Conservation (phyloP, 768 basidiomycete genomes). For the Podaxis sp. region DNA sequence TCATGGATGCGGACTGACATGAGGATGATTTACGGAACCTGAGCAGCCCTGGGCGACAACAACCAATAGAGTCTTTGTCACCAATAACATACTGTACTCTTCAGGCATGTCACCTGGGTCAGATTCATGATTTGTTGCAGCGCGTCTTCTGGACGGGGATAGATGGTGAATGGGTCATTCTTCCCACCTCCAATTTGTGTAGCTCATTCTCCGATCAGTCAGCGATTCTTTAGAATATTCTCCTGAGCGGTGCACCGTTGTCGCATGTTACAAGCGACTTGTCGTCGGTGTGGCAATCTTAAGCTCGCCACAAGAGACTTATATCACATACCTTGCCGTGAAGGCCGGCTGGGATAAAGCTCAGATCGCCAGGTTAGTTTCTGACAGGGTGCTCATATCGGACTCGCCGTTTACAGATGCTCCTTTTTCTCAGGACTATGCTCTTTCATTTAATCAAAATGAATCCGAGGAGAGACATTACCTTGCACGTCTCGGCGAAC, state of each 20-base stretch:
- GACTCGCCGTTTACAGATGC: constrained; percentile 11
- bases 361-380: constrained; percentile 67
- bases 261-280: constrained; percentile 68
- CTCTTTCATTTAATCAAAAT: constrained; percentile 71
- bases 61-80: constrained; percentile 37
- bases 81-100: constrained; percentile 69
- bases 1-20: background rate
- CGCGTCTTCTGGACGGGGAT: constrained; percentile 79
- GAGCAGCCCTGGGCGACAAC: constrained; percentile 56
- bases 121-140: constrained; percentile 70
- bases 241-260: constrained; percentile 74
- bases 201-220: constrained; percentile 40
- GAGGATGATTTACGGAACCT: constrained; percentile 1
- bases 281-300: constrained; percentile 76
- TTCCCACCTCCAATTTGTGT: constrained; percentile 10
- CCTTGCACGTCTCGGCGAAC: constrained; percentile 79
- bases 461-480: constrained; percentile 77
- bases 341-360: constrained; percentile 80
- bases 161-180: constrained; percentile 46
- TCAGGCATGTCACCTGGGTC: constrained; percentile 56
- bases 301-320: constrained; percentile 77
- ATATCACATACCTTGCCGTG: constrained; percentile 82
- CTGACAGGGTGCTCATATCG: constrained; percentile 5
- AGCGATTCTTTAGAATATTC: constrained; percentile 65
- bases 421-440: constrained; percentile 54